A percentile compares a stretch with the other conserved stretches of the same genome.
Conservation (phyloP, 2,329 filamentous ascomycete species). For the Claviceps fusiformis region DNA sequence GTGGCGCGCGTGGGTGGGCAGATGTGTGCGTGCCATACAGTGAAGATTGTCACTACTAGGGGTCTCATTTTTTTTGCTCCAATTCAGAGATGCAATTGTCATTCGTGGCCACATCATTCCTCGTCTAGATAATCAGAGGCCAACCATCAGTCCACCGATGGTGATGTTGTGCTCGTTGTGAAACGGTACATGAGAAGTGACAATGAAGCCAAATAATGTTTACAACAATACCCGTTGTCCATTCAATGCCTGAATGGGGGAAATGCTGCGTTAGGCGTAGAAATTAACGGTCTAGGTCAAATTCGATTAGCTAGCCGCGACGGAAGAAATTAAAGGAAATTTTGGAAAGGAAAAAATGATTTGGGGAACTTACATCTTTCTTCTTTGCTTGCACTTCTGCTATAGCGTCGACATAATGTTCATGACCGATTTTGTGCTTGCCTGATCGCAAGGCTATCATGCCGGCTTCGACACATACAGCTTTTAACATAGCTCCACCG, state of each 20-base stretch:
- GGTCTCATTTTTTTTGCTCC: neutral
- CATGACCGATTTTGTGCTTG: constrained; percentile 92
- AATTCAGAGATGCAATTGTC: neutral
- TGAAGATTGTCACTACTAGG: too few species aligned
- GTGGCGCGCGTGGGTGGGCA: too few species aligned
- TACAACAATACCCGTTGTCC: neutral
- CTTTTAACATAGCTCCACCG: constrained; percentile 93
- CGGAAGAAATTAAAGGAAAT: neutral
- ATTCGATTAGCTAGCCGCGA: constrained; percentile 1
- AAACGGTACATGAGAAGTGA: neutral
- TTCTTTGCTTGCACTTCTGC: constrained; percentile 91
- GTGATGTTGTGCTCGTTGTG: neutral
- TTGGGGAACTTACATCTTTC: constrained; percentile 53
- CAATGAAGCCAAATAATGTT: neutral
- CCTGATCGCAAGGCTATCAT: constrained; percentile 96
- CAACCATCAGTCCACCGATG: neutral
- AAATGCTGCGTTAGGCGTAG: constrained; percentile 26
- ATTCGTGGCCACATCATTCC: neutral
- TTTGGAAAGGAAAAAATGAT: neutral
- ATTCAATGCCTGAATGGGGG: neutral
- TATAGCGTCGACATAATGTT: constrained; percentile 98
- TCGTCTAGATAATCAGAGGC: neutral
- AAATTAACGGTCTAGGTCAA: constrained; percentile 40
- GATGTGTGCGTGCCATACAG: too few species aligned
- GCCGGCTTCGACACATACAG: constrained; percentile 94